Conservation (phyloP, 169 alveolate species). For the Plasmodium relictum region DNA sequence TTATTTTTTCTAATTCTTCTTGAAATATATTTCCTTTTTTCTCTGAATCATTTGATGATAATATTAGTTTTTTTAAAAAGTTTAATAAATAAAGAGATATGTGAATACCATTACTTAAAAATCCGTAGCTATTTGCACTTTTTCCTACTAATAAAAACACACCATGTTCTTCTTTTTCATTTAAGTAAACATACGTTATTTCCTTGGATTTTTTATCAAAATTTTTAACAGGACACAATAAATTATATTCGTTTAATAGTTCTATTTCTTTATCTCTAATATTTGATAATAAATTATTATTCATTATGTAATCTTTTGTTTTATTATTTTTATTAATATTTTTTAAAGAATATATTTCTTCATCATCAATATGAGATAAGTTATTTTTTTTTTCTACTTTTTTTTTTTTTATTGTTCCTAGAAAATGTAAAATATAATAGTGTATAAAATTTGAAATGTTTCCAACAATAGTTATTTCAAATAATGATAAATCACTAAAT, state of each 20-base stretch:
- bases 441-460: conserved; percentile 40
- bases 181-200: conserved; percentile 74
- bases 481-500: conserved; percentile 61
- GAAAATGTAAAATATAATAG: conserved; percentile 50
- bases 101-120: conserved; percentile 86
- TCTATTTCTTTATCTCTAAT: conserved; percentile 5
- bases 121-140: conserved; percentile 88
- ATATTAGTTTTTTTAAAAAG: conserved; percentile 31
- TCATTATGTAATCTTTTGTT: background rate
- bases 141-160: conserved; percentile 87
- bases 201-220: conserved; percentile 69
- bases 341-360: background rate
- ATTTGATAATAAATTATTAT: background rate
- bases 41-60: conserved; percentile 3
- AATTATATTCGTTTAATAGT: conserved; percentile 16
- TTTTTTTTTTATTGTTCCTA: conserved; percentile 44
- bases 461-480: conserved; percentile 70
- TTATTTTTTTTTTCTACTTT: background rate
- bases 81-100: conserved; percentile 71
- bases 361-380: no score
- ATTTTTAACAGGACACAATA: conserved; percentile 54
- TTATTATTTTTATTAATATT: background rate
- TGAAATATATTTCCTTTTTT: background rate
- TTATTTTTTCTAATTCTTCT: conserved; percentile 6
- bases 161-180: conserved; percentile 88